Conservation (phyloP, 2,329 filamentous ascomycete species). For the Colletotrichum kahawae region DNA sequence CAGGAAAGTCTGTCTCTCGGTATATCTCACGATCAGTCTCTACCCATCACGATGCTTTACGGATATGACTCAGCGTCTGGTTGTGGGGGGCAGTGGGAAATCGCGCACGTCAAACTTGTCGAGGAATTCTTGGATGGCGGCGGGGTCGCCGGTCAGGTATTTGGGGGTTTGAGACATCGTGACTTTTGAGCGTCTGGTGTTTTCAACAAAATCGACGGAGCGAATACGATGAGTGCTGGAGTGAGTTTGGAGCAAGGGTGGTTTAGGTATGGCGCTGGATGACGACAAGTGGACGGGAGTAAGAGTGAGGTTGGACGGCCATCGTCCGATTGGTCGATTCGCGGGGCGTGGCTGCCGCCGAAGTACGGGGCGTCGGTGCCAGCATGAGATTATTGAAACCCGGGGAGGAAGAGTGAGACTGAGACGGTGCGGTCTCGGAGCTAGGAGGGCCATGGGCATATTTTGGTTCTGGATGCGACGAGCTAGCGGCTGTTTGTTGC, state of each 20-base stretch:
- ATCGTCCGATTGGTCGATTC: constrained; percentile 16
- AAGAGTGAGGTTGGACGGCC: constrained; percentile 15
- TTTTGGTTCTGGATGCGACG: neutral
- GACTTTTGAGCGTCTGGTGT: neutral
- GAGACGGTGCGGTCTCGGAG: constrained; percentile 6
- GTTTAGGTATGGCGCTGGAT: neutral
- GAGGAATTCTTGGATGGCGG: constrained; percentile 81
- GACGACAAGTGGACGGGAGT: neutral
- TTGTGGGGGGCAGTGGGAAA: constrained; percentile 7
- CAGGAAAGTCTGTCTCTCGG: constrained; percentile 73
- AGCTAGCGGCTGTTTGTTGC: neutral
- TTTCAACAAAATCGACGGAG: neutral
- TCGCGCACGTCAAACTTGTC: constrained; percentile 87
- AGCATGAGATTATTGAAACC: constrained; percentile 1
- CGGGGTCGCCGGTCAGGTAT: constrained; percentile 79
- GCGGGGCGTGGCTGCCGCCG: neutral
- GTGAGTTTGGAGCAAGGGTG: neutral
- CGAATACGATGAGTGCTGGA: neutral
- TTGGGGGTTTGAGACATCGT: constrained; percentile 49
- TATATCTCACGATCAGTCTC: constrained; percentile 21
- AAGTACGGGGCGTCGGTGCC: neutral
- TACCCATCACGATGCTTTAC: neutral
- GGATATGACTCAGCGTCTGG: constrained; percentile 14
- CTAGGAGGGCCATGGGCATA: neutral
- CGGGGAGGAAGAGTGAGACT: neutral